Base-by-base conservation (phyloP, 2,329 filamentous ascomycete species). In the Arthrobotrys sinensis region DNA sequence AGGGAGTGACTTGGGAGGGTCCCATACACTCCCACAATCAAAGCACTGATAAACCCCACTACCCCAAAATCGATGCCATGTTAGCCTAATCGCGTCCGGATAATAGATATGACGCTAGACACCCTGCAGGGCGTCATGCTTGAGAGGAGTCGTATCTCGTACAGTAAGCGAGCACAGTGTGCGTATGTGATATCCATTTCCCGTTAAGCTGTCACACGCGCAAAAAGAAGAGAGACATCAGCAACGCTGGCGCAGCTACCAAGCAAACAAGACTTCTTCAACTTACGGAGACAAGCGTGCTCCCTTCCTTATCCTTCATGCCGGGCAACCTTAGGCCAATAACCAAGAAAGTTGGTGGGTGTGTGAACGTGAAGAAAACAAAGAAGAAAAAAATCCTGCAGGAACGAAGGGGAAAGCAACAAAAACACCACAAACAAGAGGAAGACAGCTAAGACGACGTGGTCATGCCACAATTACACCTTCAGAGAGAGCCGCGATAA, bases 131-230 rank as follows among this genome's bases (percentile, higher is more conserved):
- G 75, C 60, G n/a, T 73, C 28, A 43, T 66, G 24, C 21, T 65
- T 73, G 68, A 55, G 16, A 66, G 66, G 63, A 46, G 32, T 64
- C 34, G 38, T 64, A 68, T 53, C 64, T 86, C 89, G 81, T 84
- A 94, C 92, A 86, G 84, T 97, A 98, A 76, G 94, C 96, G 81
- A 93, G 86, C 57, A 88, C 85, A 7, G 96, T 99, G 86, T 99
- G 96, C 80, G 90, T 85, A 89, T 92, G 97, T 76, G 94, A 93
- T 81, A 99, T 88, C 93, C 93, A 97, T 87, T 91, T 92, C 81
- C 93, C 96, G 84, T 91, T 94, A 83, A 99, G 84, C 88, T 90
- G 80, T 48, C 66, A 71, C 73, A 77, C 73, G 66, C 73, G 52
- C 46, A 57, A 55, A 55, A 36, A 57, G 50, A 80, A 81, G 69